Percentiles rank a stretch among this genome's conserved stretches.
phyloP scores from a whole-genome alignment of 768 basidiomycete genomes.

The Pleurotus ostreatus region DNA sequence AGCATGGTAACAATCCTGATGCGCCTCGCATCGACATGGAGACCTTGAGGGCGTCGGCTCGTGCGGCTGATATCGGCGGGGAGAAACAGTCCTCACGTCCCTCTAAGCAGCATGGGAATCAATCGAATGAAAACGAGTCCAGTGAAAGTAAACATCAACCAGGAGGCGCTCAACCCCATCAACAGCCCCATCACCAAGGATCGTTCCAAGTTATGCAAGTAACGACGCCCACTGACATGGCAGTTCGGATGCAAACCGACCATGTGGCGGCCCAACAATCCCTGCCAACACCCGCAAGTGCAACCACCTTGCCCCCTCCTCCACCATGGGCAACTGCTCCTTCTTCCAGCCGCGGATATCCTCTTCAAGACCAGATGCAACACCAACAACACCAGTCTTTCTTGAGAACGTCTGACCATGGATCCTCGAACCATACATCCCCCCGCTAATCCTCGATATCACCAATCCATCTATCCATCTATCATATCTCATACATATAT shows the following conservation, averaged over 20 bases:
- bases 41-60: slow-evolving; percentile 66
- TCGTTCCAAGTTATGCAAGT: slow-evolving; percentile 50
- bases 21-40: slow-evolving; percentile 66
- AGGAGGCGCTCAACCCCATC: slow-evolving; percentile 10
- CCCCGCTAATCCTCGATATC: slow-evolving; percentile 11
- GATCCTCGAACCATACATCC: slow-evolving; percentile 17
- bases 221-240: slow-evolving; percentile 16
- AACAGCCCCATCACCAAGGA: slow-evolving; percentile 42
- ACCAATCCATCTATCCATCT: not conserved
- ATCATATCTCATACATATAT: not conserved
- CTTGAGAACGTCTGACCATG: slow-evolving; percentile 37
- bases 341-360: slow-evolving; percentile 19
- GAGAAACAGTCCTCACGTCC: slow-evolving; percentile 27
- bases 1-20: slow-evolving; percentile 49
- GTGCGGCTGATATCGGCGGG: slow-evolving; percentile 44
- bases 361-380: slow-evolving; percentile 15
- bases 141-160: slow-evolving; percentile 21
- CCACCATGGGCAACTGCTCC: slow-evolving; percentile 18
- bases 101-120: slow-evolving; percentile 24
- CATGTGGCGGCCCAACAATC: not conserved
- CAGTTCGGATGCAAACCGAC: slow-evolving; percentile 1
- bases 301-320: slow-evolving; percentile 14
- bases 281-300: slow-evolving; percentile 8
- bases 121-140: slow-evolving; percentile 27
- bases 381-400: slow-evolving; percentile 43